Evolutionary conservation across 129 eudicot species (phyloP).

Genomic region (Apium graveolens): DNA sequence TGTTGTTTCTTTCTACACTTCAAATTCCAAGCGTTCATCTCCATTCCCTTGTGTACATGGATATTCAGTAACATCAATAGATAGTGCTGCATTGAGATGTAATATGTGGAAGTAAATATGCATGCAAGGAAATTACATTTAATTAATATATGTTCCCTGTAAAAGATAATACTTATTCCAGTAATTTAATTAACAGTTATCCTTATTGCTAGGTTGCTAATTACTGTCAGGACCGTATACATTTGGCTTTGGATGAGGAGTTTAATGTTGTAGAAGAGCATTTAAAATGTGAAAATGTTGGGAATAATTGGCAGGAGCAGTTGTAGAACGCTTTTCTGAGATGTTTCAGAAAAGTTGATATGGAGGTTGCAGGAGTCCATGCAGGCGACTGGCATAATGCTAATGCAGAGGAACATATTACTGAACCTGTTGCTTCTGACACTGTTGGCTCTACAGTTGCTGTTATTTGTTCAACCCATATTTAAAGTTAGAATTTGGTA

Average conservation of each 20-base stretch:
- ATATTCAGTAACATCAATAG: not conserved
- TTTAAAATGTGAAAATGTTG: too few species aligned
- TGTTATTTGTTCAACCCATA: conserved; percentile 36
- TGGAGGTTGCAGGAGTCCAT: too few species aligned
- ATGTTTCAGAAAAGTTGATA: too few species aligned
- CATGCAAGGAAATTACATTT: not conserved
- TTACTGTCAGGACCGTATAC: conserved; percentile 49
- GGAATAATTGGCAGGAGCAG: too few species aligned
- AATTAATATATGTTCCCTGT: not conserved
- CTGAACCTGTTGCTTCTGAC: conserved; percentile 40
- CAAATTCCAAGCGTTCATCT: not conserved
- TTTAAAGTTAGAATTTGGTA: too few species aligned
- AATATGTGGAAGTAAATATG: not conserved
- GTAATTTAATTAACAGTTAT: not conserved
- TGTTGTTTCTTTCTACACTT: not conserved
- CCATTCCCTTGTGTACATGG: not conserved
- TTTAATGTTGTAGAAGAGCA: conserved; percentile 20
- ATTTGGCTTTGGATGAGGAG: conserved; percentile 39
- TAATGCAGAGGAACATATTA: too few species aligned
- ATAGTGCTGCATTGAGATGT: not conserved
- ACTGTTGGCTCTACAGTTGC: conserved; percentile 62
- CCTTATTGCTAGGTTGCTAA: conserved; percentile 40
- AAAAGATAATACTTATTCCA: not conserved
- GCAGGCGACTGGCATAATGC: too few species aligned
- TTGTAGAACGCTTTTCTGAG: too few species aligned